phyloP scores from a whole-genome alignment of 345 rosid genomes.

The Eucalyptus cloeziana region DNA sequence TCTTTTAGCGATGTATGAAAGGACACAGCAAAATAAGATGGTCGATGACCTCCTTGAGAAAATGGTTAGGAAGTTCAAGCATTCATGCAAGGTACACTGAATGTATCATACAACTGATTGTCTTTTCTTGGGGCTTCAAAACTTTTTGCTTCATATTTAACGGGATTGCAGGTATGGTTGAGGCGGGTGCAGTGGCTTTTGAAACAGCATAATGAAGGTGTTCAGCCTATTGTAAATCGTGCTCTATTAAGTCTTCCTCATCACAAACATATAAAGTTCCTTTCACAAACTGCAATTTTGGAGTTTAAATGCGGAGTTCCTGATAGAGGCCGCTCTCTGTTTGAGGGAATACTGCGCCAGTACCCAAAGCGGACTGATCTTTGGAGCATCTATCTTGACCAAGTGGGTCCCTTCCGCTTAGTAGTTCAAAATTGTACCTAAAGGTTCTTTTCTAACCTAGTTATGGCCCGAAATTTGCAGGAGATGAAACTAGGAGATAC shows the following conservation, averaged over 20 bases:
- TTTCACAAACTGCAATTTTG: slow-evolving; percentile 73
- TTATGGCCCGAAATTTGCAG: slow-evolving; percentile 9
- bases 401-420: slow-evolving; percentile 25
- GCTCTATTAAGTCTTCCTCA: slow-evolving; percentile 77
- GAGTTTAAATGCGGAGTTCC: slow-evolving; percentile 88
- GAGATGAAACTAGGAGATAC: slow-evolving; percentile 73
- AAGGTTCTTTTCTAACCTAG: not conserved
- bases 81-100: slow-evolving; percentile 72
- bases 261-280: slow-evolving; percentile 76
- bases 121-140: not conserved
- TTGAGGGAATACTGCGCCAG: slow-evolving; percentile 78
- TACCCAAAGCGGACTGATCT: slow-evolving; percentile 93
- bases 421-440: not conserved
- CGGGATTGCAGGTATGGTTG: slow-evolving; percentile 54
- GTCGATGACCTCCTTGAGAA: slow-evolving; percentile 67
- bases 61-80: slow-evolving; percentile 82
- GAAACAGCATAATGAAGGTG: slow-evolving; percentile 43
- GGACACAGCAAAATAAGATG: slow-evolving; percentile 67
- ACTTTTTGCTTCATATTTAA: not conserved
- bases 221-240: slow-evolving; percentile 57
- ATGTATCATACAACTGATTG: not conserved
- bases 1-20: slow-evolving; percentile 73
- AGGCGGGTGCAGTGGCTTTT: slow-evolving; percentile 44
- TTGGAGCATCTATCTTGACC: slow-evolving; percentile 95
- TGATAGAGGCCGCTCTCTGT: slow-evolving; percentile 79